Evolutionary conservation across 352 stramenopile species (phyloP), one percentile per base, ranked within the genome.

Genomic region (Thalassiosira ordinaria): DNA sequence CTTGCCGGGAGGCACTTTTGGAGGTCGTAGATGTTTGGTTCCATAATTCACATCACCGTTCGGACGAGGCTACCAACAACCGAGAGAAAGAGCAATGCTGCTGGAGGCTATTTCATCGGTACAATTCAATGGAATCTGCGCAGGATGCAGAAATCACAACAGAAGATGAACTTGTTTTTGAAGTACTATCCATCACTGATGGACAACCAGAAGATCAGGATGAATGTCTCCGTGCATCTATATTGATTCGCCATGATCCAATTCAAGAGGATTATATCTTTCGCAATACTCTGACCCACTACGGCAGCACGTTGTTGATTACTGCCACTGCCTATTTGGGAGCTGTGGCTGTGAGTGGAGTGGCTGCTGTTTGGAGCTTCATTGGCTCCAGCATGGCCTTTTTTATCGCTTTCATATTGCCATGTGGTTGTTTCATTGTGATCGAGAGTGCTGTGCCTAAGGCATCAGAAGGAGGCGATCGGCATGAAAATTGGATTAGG

Each of bases 331-430:
- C 78, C 35, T 92, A 89, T 61, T 61, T 87, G 18, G 74, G 78
- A 5, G 86, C 87, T 16, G 67, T 88, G 11, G 46, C 51, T 16
- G 83, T 90, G 31, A 75, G 80, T 29, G 85, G 85, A 27, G 87
- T 92, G 22, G 84, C 70, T 22, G 47, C 82, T 22, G 84, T 93
- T 31, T 93, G 89, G 89, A 85, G 73, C 62, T 79, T 93, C 37
- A 84, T 83, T 71, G 86, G 89, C 37, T 88, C 65, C 13, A 88
- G 59, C 59, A 82, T 92, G 80, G 85, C 79, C 4, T 91, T 91
- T 72, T 46, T 90, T 7, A 91, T 93, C 63, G 78, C 78, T 11
- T 93, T 92, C 57, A 88, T 91, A 52, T 52, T 93, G 27, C 89
- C 89, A 20, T 83, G 71, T 26, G 78, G 63, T 14, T 91, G 74